Evolutionary conservation across 352 stramenopile species (phyloP), one percentile per base, ranked within the genome.

Genomic region (Phytopythium kandeliae): DNA sequence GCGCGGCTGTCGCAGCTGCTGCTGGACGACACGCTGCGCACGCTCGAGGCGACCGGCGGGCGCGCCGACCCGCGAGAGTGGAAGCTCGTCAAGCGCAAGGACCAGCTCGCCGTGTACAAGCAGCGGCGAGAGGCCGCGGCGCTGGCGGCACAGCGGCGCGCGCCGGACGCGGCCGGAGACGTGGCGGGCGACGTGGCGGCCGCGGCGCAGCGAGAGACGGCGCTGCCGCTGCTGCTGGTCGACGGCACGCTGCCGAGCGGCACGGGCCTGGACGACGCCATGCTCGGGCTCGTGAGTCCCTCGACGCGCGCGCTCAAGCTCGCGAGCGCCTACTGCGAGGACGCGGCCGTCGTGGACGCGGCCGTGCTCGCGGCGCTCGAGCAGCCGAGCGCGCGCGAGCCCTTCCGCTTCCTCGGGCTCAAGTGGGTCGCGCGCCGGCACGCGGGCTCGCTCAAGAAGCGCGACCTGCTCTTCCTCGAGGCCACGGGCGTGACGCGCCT

Each of bases 1-100:
- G 38, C 55, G 28, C 58, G 61, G 15, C 55, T 83, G 4, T 62
- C 69, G 2, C 53, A 69, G 16, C 45, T 74, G 31, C 54, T 87
- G 40, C 62, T 84, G 3, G 44, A 51, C 24, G 67, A 85, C 43
- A 51, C 70, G 15, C 60, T 74, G 19, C 54, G 46, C 16, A 54
- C 61, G 4, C 85, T 75, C 59, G 65, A 82, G 31, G 36, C 3
- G 13, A 34, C 12, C 37, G 34, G 25, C 28, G 16, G 8, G 25
- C 26, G 38, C 48, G 62, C 76, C 34, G 60, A 85, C 42, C 57
- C 64, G 33, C 74, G 66, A 26, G 64, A 74, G 30, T 89, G 78
- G 78, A 89, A 89, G 58, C 40, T 69, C 43, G 41, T 89, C 24
- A 86, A 82, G 65, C 73, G 71, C 41, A 74, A 71, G 36, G 78